phyloP scores from a whole-genome alignment of 2,329 filamentous ascomycete species.

The Penicillium sp. region DNA sequence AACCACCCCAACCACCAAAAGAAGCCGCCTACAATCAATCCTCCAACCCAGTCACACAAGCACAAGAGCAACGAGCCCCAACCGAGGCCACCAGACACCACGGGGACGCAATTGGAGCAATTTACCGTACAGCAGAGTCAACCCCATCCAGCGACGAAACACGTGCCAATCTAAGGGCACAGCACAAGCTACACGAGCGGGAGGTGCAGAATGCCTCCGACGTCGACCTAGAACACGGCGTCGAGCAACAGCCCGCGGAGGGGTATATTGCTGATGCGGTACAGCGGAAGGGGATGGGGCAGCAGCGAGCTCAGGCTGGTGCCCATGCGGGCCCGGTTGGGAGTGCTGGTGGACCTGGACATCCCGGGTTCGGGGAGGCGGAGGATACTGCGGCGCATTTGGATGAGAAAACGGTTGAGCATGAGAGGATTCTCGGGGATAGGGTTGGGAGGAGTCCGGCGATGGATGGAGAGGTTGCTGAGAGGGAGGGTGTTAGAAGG shows the following conservation, averaged over 20 bases:
- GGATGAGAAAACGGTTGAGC: constrained; percentile 34
- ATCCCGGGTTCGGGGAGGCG: constrained; percentile 34
- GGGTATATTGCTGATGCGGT: constrained; percentile 36
- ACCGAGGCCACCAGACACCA: constrained; percentile 13
- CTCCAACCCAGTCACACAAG: constrained; percentile 34
- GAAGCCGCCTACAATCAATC: constrained; percentile 34
- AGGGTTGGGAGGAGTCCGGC: constrained; percentile 23
- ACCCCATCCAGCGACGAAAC: constrained; percentile 29
- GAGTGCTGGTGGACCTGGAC: constrained; percentile 28
- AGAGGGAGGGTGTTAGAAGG: constrained; percentile 27
- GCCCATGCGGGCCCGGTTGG: constrained; percentile 37
- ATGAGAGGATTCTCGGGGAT: constrained; percentile 32
- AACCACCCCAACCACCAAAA: constrained; percentile 35
- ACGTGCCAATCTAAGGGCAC: constrained; percentile 18
- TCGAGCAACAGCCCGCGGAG: constrained; percentile 37
- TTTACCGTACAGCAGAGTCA: constrained; percentile 28
- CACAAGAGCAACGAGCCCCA: constrained; percentile 22
- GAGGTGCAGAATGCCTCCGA: constrained; percentile 20
- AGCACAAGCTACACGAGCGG: constrained; percentile 17
- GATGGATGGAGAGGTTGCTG: constrained; percentile 20
- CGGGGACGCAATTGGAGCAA: constrained; percentile 25
- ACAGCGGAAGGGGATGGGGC: constrained; percentile 22
- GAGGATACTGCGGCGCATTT: constrained; percentile 31
- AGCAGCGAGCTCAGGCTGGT: constrained; percentile 29
- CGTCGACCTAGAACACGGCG: constrained; percentile 36